Evolutionary conservation across 2,329 filamentous ascomycete genomes (phyloP), one percentile per base, ranked within the genome.

Genomic region (Claviceps citrina): DNA sequence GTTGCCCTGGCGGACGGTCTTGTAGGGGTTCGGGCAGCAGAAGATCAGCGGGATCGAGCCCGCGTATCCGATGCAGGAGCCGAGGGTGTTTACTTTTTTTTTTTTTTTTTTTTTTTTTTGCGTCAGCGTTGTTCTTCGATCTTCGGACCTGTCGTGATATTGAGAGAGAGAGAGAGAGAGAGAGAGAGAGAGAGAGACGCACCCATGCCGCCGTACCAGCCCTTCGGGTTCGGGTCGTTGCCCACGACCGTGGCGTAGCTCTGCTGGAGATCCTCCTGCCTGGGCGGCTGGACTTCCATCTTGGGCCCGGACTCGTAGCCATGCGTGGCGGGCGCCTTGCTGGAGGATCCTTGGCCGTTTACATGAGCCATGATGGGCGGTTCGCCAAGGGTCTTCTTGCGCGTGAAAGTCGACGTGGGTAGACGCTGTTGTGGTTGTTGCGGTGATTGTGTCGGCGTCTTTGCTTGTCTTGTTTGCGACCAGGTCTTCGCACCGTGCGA

Each of bases 21-120:
- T 93, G 73, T 87, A 96, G 3, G 89, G 91, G 65, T 98, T 98
- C 37, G 91, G 91, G 66, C 83, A 95, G 63, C 79, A 68, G 57
- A 94, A 64, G 60, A 87, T 93, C 76, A 87, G 93, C 4, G 91
- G 91, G 49, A 96, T 71, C 15, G 91, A 86, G 38, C 91, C 91
- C 18, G 54, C 34, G 76, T 81, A n/a, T 50, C 91, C 91, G 40
- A 95, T 69, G 51, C 72, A 66, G 39, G 71, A 58, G 47, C 91
- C 91, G 7, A 96, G 65, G 13, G 66, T 60, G 58, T 89, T 83
- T 60, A 93, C 75, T 76, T n/a, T 24, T 26, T 12, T 18, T 31
- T 31, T 18, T 18, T 31, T 31, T 31, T 30, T 16, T 28, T 13
- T n/a, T 28, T 28, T 28, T n/a, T 32, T 13, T 20, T 13, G n/a